Evolutionary conservation across 768 basidiomycete species (phyloP), one percentile per base, ranked within the genome.

Genomic region (Hortiboletus flavorubellus): DNA sequence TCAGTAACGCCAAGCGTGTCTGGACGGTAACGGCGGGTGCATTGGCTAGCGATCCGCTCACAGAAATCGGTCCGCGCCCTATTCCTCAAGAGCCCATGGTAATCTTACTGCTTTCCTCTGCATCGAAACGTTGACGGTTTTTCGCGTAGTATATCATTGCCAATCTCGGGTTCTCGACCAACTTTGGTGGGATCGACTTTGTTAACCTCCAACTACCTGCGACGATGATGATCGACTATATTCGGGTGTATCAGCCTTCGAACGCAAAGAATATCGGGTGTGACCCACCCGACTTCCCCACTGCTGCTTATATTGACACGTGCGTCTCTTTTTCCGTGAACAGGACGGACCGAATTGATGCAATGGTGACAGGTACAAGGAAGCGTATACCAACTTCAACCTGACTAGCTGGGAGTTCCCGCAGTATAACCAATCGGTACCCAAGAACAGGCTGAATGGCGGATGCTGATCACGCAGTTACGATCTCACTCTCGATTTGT

Each of bases 171-270:
- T 81, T 89, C 54, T 89, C 87, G 8, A 59, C 73, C 42, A 84
- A 80, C 63, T 91, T 91, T 67, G 88, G 85, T 15, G 74, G 68
- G 8, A 81, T 90, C 62, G 83, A 91, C 60, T 76, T 83, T 50
- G 73, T 75, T 6, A 61, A 81, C 38, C 65, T 90, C 30, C 68
- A 70, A 18, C 78, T 86, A 63, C 83, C 83, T 5, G 68, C 80
- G 9, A 76, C 74, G 29, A 86, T 94, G 87, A 74, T 74, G 51
- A 73, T 94, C 47, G 93, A 96, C 65, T 95, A 84, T 55, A 83
- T 95, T 53, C 82, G 93, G 2, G 88, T 96, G 12, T 89, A 87
- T 62, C 87, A 87, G 61, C 72, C 74, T 26, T 68, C 75, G 49
- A 68, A 73, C 53, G 61, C 67, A 10, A 70, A 75, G 59, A 84